Conservation (phyloP, 108 stramenopile genomes). For the Seminavis robusta region DNA sequence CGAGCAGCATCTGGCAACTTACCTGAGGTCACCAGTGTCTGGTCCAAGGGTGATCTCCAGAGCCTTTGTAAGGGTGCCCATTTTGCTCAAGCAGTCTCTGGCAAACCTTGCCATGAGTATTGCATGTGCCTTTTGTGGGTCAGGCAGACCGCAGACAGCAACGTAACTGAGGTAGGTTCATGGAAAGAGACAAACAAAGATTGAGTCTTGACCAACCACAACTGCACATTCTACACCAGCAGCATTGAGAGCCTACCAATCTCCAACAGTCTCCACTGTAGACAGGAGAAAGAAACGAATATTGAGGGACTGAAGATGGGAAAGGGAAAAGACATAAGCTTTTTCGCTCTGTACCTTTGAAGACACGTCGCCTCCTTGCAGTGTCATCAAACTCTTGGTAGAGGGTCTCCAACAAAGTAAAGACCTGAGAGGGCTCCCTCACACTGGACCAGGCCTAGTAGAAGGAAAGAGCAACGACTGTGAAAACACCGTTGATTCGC, state of each 20-base stretch:
- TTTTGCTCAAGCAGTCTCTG: constrained; percentile 6
- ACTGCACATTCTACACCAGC: neutral
- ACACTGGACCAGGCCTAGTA: constrained; percentile 6
- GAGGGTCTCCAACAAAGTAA: constrained; percentile 9
- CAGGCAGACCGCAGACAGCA: no score
- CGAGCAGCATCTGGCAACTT: no score
- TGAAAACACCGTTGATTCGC: neutral
- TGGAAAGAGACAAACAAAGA: neutral
- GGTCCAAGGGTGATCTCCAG: constrained; percentile 15
- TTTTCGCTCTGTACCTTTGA: no score
- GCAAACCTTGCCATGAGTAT: constrained; percentile 25
- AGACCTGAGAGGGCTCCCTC: constrained; percentile 16
- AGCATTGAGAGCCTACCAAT: constrained; percentile 8
- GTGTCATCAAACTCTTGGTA: constrained; percentile 8
- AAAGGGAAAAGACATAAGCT: no score
- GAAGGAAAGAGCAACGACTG: no score
- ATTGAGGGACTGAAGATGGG: neutral
- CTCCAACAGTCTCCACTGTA: constrained; percentile 13
- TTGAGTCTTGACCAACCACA: neutral
- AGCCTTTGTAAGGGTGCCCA: constrained; percentile 4
- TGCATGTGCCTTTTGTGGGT: constrained; percentile 19
- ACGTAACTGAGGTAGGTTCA: no score
- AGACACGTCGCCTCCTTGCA: neutral
- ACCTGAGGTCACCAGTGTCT: constrained; percentile 21
- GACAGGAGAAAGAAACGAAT: neutral